Evolutionary conservation across 345 rosid species (phyloP), one percentile per base, ranked within the genome.

Genomic region (Brassica cretica): DNA sequence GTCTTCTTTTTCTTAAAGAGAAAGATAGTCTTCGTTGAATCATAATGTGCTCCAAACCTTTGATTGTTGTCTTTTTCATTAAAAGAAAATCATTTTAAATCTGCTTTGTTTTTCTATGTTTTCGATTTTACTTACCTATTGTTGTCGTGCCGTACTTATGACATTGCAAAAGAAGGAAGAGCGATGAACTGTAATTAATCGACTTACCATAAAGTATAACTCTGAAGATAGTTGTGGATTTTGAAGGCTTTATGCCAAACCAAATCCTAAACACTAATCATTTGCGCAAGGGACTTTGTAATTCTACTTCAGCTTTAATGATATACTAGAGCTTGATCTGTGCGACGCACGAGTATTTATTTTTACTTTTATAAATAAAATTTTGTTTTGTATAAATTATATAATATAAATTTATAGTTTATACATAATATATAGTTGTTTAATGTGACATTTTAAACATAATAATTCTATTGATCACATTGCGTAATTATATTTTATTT

Each of bases 1-100:
- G 81, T 78, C 67, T 65, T 71, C 51, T 56, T 41, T 71, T 78
- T 71, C 76, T 7, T 78, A 56, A 64, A 71, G 76, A 29, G 59
- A 78, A 78, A 78, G 61, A 64, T 25, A 56, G 76, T 65, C 76
- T 39, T 27, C 72, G 72, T 65, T 71, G 76, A 71, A 64, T 37
- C 76, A 77, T 77, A 64, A 62, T 63, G 68, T 76, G 62, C 68
- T 44, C 35, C 53, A 68, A 56, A 61, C 51, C 63, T 62, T 68
- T 76, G 16, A 14, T 55, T 77, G 59, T 77, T 64, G 32, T 64
- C 71, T 77, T 77, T 64, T 77, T 55, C 71, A 5, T 16, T 12
- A 55, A 66, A 11, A 10, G n/a, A 53, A 62, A 3, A 2, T 25
- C 44, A 41, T 11, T 18, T 21, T 0, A 25, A 25, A 9, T 14